Base-by-base conservation (phyloP, 2,329 filamentous ascomycete genomes). In the Magnaporthiopsis rhizophila region DNA sequence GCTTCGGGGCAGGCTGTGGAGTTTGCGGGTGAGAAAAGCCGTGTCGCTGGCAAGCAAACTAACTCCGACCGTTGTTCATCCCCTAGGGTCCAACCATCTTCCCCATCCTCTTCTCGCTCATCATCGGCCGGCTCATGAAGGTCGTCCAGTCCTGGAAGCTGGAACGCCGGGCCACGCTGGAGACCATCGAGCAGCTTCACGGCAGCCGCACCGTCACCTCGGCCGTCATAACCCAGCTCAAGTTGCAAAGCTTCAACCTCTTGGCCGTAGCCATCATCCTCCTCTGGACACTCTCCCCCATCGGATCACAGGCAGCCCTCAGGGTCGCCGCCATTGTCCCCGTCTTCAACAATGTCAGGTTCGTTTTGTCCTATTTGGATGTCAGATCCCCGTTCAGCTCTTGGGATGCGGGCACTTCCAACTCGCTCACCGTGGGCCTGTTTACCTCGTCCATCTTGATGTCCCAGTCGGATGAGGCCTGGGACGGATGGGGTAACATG, bases 151-250 rank as follows among this genome's bases (percentile, higher is more conserved):
- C 66, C 2, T 74, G 68, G 68, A 70, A 67, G 34, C 68, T 74
- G 13, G 72, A 74, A 64, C 65, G 66, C 36, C 72, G 72, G 15
- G 65, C 69, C 21, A 70, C 65, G 5, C 64, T 73, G 0, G 69
- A 68, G 21, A 64, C 65, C 21, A 65, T 75, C 6, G 72, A 74
- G 59, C 72, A 74, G 56, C 64, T 72, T 3, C 68, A 72, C 65
- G 73, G 72, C 60, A 74, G 71, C 50, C 69, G 70, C n/a, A 73
- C 73, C 1, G 68, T 74, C 9, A 68, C 67, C 9, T 68, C 69
- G 34, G 67, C 72, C 11, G 53, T 74, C 15, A 61, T 65, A 1
- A 73, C 72, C 8, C 69, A 72, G 36, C 62, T 72, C 13, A 65
- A 68, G 58, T 68, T 74, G 6, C 65, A 69, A 26, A 66, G 69